A percentile compares a stretch with the other conserved stretches of the same genome.
These are phyloP conservation scores for Metschnikowia drakensbergensis DNA, from an alignment of 805 yeast genomes.

Conservation along the genomic window DNA sequence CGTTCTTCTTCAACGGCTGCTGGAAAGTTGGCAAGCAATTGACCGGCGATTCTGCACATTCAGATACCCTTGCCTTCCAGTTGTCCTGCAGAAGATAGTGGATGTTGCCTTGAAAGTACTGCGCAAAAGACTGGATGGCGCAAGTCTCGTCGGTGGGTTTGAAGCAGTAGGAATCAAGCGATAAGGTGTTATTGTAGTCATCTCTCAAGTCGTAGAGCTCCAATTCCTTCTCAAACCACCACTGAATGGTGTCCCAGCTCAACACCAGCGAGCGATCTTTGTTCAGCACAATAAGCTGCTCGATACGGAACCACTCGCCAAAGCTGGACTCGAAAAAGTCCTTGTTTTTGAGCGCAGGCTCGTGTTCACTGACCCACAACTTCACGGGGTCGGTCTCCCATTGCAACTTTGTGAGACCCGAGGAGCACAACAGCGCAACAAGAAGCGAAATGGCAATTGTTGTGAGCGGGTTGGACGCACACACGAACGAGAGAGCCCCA, in stretches of 20 bases:
- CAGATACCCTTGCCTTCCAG: slow-evolving; percentile 54
- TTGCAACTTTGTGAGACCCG: slow-evolving; percentile 48
- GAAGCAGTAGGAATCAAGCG: slow-evolving; percentile 69
- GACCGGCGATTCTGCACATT: slow-evolving; percentile 79
- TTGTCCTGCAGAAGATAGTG: slow-evolving; percentile 41
- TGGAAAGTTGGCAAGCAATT: slow-evolving; percentile 86
- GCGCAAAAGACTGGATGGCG: slow-evolving; percentile 83
- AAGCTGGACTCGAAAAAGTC: slow-evolving; percentile 70
- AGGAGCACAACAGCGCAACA: slow-evolving; percentile 44
- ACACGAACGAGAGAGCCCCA: slow-evolving; percentile 49
- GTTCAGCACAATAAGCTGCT: slow-evolving; percentile 65
- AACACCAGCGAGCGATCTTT: slow-evolving; percentile 56
- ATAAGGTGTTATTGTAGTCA: slow-evolving; percentile 22
- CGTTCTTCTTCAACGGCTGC: slow-evolving; percentile 74
- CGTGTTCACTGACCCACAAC: slow-evolving; percentile 83
- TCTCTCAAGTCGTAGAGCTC: slow-evolving; percentile 35
- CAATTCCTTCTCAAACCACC: slow-evolving; percentile 87
- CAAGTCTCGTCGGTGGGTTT: slow-evolving; percentile 79
- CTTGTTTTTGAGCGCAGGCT: slow-evolving; percentile 66
- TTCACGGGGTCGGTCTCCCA: slow-evolving; percentile 78
- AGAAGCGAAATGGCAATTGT: slow-evolving; percentile 23
- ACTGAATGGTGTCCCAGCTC: slow-evolving; percentile 62
- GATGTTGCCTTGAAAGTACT: slow-evolving; percentile 72
- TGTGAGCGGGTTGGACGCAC: slow-evolving; percentile 56
- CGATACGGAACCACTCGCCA: slow-evolving; percentile 89